Conservation (phyloP, 2,329 filamentous ascomycete species). For the Cytospora mali region DNA sequence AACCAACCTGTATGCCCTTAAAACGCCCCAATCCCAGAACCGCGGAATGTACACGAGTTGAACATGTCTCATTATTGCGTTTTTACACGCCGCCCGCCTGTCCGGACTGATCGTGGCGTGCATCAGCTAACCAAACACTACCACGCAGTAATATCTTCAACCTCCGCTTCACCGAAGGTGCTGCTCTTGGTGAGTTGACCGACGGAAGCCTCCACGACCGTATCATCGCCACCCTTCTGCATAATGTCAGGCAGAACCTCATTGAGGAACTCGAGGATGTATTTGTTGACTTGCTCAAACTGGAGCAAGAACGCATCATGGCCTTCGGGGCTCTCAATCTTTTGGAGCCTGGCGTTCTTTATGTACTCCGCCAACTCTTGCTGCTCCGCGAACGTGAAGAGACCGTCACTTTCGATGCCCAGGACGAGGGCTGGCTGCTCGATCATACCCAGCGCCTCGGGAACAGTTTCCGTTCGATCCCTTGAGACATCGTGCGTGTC, state of each 20-base stretch:
- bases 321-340: slow-evolving; percentile 91
- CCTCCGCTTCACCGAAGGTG: slow-evolving; percentile 93
- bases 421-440: slow-evolving; percentile 88
- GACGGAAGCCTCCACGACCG: slow-evolving; percentile 50
- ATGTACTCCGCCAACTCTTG: slow-evolving; percentile 85
- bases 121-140: slow-evolving; percentile 45
- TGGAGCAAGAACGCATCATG: slow-evolving; percentile 96
- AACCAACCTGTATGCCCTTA: slow-evolving; percentile 10
- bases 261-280: slow-evolving; percentile 81
- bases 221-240: slow-evolving; percentile 57
- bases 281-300: slow-evolving; percentile 93
- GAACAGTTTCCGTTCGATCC: slow-evolving; percentile 67
- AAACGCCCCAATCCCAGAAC: slow-evolving; percentile 5
- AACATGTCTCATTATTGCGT: slow-evolving; percentile 25
- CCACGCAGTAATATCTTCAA: slow-evolving; percentile 96
- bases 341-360: slow-evolving; percentile 74
- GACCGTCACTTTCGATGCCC: slow-evolving; percentile 91
- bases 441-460: slow-evolving; percentile 77
- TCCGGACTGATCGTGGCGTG: neutral
- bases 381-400: slow-evolving; percentile 97
- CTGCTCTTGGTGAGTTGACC: slow-evolving; percentile 79
- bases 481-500: slow-evolving; percentile 96
- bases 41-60: slow-evolving; percentile 28
- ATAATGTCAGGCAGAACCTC: slow-evolving; percentile 89
- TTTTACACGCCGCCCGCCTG: slow-evolving; percentile 8